These are phyloP conservation scores for Aspergillus intermedius DNA, from an alignment of 2,329 filamentous ascomycete genomes.

Conservation along the genomic window DNA sequence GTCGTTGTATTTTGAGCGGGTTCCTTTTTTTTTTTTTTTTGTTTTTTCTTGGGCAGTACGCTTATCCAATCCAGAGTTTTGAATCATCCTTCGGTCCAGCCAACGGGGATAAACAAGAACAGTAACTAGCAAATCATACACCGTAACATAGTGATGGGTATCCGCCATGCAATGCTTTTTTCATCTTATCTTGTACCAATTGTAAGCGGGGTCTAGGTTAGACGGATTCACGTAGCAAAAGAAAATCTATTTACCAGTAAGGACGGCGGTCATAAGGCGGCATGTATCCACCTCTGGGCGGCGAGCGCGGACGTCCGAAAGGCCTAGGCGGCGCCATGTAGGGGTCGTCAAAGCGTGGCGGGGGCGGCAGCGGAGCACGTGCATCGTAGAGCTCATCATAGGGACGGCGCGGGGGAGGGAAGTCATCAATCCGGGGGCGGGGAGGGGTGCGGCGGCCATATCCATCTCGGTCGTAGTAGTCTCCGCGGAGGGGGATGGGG, in stretches of 20 bases:
- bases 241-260: constrained; percentile 36
- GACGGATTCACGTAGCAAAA: constrained; percentile 6
- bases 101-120: constrained; percentile 4
- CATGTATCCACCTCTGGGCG: constrained; percentile 35
- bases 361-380: constrained; percentile 44
- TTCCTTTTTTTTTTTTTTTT: neutral
- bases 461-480: constrained; percentile 78
- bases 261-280: constrained; percentile 38
- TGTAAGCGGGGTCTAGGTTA: too few relatives aligned
- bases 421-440: constrained; percentile 72
- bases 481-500: constrained; percentile 61
- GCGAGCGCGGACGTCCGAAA: constrained; percentile 44
- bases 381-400: constrained; percentile 57
- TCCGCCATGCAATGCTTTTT: constrained; percentile 13
- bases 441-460: constrained; percentile 75
- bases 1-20: neutral
- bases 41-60: too few relatives aligned
- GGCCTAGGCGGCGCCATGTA: constrained; percentile 50
- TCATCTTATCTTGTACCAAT: constrained; percentile 4
- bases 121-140: constrained; percentile 1
- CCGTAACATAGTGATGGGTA: constrained; percentile 13
- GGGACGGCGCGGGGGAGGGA: constrained; percentile 53
- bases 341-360: constrained; percentile 52
- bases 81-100: constrained; percentile 1
- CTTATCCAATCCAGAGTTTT: neutral